Base-by-base conservation (phyloP, 1,284 basidiomycete species). In the Cryptococcus maquisensis region DNA sequence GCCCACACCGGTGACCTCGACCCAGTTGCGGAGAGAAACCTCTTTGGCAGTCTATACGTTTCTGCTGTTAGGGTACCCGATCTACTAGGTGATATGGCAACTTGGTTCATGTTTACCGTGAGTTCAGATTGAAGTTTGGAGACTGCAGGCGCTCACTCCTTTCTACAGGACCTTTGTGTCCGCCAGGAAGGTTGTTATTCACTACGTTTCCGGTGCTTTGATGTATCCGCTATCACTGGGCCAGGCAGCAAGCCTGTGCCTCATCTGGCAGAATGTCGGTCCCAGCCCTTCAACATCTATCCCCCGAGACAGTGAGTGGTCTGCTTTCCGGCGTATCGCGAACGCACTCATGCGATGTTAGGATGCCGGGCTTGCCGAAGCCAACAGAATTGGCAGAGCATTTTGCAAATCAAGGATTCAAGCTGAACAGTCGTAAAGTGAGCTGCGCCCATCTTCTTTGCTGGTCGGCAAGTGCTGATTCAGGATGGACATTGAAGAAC, bases 101-200 rank as follows among this genome's bases (percentile, higher is more conserved):
- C 71, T 5, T 75, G 73, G 73, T 75, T 75, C 47, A 44, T 72
- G 2, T 75, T 75, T 55, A 70, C 68, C 1, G 73, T 74, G 37
- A 60, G 70, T 63, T 9, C 16, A 20, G 16, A 53, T 13, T 20
- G n/a, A 12, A 26, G 21, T 18, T 28, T 8, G 28, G 7, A 32
- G 10, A 20, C 6, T 45, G 35, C 49, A 36, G 24, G 37, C 48
- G 39, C 47, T 55, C n/a, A 35, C 16, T 16, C 15, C 41, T n/a
- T 42, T 45, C 21, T n/a, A 9, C 48, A 74, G 73, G 71, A 73
- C 47, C 55, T 75, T 12, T 68, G 57, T 24, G 65, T 75, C 1
- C 59, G 70, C 6, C 62, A 66, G 40, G 73, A 75, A 54, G 73
- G 71, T 51, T 68, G 68, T 4, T 74, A 69, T 44, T 57, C 64